Base-by-base conservation (phyloP, 164 flowering plant species). In the Cinnamomum chago region DNA sequence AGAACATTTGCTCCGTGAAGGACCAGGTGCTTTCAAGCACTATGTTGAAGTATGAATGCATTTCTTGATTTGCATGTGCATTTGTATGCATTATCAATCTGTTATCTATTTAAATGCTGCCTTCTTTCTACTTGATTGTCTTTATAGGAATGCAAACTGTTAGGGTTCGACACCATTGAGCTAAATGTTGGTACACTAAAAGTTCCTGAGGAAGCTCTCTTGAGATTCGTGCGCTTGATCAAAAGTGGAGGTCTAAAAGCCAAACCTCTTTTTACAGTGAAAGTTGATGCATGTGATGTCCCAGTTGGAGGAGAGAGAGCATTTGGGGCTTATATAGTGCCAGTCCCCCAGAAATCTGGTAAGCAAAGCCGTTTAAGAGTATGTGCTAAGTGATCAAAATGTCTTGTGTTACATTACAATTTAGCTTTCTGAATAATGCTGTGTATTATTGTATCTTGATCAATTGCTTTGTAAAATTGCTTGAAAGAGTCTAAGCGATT, bases 121-220 rank as follows among this genome's bases (percentile, higher is more conserved):
- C 12, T 64, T 22, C 25, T 17, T 64, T 22, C 14, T 64, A 24
- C 11, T 24, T 11, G 60, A 20, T 76, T 33, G 17, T 73, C 71
- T 11, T 74, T 76, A 35, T 74, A 94, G 98, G 98, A 92, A 75
- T 94, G 98, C 58, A 95, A 92, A 84, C 73, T 77, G 30, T 75
- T 95, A 88, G 99, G 97, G 50, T 90, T 95, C 74, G 99, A 92
- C 80, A 87, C 97, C 0, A 82, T 95, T 77, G 99, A 95, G 85
- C 82, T 95, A 7, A 88, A 95, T 84, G 91, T 80, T 64, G 87
- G 88, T 4, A 88, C 93, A 7, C 90, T 93, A 74, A 86, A 76
- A 71, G 67, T 95, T 78, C 95, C 97, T 60, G 99, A 95, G 79
- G 99, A 95, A 65, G 83, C 88, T 73, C 89, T 93, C 17, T 76